A percentile compares a stretch with the other conserved stretches of the same genome.
phyloP scores from a whole-genome alignment of 2,329 filamentous ascomycete species.

The Pseudopyricularia cyperi region DNA sequence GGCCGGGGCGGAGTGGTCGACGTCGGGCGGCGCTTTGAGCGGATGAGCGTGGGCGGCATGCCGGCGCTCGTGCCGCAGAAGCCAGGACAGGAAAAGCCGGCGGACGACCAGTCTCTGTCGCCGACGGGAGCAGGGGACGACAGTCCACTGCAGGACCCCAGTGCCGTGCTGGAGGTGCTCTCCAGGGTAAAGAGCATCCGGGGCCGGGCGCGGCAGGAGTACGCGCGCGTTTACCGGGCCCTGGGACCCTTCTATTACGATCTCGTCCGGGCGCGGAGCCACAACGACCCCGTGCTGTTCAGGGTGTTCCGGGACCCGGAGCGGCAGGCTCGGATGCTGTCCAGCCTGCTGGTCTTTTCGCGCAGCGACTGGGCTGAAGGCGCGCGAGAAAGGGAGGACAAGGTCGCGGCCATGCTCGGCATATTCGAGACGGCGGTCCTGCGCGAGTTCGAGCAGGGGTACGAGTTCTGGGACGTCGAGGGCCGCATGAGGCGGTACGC shows the following conservation, averaged over 20 bases:
- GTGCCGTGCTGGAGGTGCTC: constrained; percentile 55
- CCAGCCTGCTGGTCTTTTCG: constrained; percentile 66
- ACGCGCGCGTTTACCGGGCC: constrained; percentile 79
- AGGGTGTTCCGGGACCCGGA: constrained; percentile 78
- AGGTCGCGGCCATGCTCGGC: constrained; percentile 58
- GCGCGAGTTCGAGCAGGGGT: constrained; percentile 85
- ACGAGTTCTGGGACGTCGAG: constrained; percentile 77
- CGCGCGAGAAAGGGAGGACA: constrained; percentile 57
- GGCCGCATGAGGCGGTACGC: constrained; percentile 84
- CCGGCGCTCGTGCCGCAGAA: constrained; percentile 6
- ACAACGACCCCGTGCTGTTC: constrained; percentile 74
- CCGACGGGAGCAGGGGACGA: constrained; percentile 17
- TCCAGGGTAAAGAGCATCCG: constrained; percentile 63
- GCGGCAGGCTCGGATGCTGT: constrained; percentile 78
- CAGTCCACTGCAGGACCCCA: constrained; percentile 42
- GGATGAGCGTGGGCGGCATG: constrained; percentile 40
- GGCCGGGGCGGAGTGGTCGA: constrained; percentile 26
- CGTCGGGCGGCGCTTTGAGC: constrained; percentile 53
- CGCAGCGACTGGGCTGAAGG: constrained; percentile 71
- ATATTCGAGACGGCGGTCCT: constrained; percentile 87
- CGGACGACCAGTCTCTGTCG: constrained; percentile 28
- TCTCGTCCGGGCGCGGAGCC: constrained; percentile 56
- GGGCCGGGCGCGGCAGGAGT: constrained; percentile 78
- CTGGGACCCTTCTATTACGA: constrained; percentile 83
- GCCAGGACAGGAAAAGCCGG: constrained; percentile 22